phyloP scores from a whole-genome alignment of 192 early-diverging fungal genomes.

The Coemansia sp. region DNA sequence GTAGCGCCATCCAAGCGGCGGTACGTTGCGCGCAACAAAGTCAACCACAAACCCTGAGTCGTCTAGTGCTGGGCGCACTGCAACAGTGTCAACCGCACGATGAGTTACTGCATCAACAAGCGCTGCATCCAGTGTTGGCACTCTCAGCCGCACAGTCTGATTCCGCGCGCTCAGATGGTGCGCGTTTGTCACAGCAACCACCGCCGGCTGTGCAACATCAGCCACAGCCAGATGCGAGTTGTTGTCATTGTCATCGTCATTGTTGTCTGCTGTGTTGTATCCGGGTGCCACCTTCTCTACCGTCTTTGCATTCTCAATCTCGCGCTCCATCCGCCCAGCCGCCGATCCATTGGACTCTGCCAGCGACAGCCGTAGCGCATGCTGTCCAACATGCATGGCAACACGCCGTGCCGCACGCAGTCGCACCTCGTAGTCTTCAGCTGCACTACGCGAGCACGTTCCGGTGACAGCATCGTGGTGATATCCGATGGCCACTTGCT shows the following conservation, averaged over 20 bases:
- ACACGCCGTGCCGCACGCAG: slow-evolving; percentile 18
- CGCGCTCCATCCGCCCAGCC: neutral
- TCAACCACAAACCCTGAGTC: slow-evolving; percentile 14
- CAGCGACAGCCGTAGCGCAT: slow-evolving; percentile 5
- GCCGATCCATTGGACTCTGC: neutral
- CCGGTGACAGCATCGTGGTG: slow-evolving; percentile 54
- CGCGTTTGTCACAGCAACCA: slow-evolving; percentile 33
- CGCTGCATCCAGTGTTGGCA: slow-evolving; percentile 14
- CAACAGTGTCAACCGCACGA: neutral
- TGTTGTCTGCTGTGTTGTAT: slow-evolving; percentile 16
- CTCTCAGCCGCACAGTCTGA: slow-evolving; percentile 32
- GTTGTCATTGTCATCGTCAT: neutral
- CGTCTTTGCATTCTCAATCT: neutral
- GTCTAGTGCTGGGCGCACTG: neutral
- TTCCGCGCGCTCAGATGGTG: slow-evolving; percentile 21
- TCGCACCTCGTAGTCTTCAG: slow-evolving; percentile 32
- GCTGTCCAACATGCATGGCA: slow-evolving; percentile 15
- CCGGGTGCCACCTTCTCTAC: neutral
- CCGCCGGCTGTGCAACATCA: neutral
- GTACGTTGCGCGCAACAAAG: slow-evolving; percentile 35
- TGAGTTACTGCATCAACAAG: slow-evolving; percentile 18
- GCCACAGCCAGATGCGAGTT: slow-evolving; percentile 3
- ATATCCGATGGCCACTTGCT: slow-evolving; percentile 53
- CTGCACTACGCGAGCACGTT: slow-evolving; percentile 29
- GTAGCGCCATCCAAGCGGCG: slow-evolving; percentile 25